These are phyloP conservation scores for Candida sojae DNA, from an alignment of 1,139 yeast genomes.

Conservation along the genomic window DNA sequence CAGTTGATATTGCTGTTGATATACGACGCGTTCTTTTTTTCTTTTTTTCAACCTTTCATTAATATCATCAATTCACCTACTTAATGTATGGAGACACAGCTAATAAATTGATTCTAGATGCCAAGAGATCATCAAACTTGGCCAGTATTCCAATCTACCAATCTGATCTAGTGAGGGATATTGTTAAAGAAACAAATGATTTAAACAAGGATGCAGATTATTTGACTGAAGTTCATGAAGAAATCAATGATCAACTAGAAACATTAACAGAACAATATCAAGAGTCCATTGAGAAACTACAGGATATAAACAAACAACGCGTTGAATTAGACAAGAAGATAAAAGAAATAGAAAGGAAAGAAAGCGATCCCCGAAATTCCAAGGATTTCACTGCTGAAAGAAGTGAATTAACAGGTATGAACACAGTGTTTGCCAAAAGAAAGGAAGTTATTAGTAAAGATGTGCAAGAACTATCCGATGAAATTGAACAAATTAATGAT, in stretches of 20 bases:
- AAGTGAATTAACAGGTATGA: not conserved
- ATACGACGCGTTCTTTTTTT: too few species aligned
- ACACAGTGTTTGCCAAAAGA: not conserved
- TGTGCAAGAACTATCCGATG: slow-evolving; percentile 14
- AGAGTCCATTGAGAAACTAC: not conserved
- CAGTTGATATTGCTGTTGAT: too few species aligned
- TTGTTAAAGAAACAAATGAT: slow-evolving; percentile 60
- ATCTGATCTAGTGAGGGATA: slow-evolving; percentile 69
- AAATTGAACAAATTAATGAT: slow-evolving; percentile 18
- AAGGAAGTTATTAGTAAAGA: not conserved
- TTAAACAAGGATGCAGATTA: slow-evolving; percentile 54
- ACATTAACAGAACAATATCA: slow-evolving; percentile 12
- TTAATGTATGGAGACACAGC: slow-evolving; percentile 89
- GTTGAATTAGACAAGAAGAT: not conserved
- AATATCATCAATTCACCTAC: not conserved
- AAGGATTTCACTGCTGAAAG: not conserved
- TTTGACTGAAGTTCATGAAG: slow-evolving; percentile 17
- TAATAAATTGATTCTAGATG: slow-evolving; percentile 77
- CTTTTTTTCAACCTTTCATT: too few species aligned
- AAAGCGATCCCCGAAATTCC: not conserved
- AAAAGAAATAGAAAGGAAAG: not conserved
- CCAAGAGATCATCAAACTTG: slow-evolving; percentile 72
- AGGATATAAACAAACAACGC: not conserved
- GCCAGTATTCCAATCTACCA: slow-evolving; percentile 74
- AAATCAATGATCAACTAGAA: not conserved